These are phyloP conservation scores for Venturia oleaginea DNA, from an alignment of 2,329 filamentous ascomycete species.

Conservation along the genomic window DNA sequence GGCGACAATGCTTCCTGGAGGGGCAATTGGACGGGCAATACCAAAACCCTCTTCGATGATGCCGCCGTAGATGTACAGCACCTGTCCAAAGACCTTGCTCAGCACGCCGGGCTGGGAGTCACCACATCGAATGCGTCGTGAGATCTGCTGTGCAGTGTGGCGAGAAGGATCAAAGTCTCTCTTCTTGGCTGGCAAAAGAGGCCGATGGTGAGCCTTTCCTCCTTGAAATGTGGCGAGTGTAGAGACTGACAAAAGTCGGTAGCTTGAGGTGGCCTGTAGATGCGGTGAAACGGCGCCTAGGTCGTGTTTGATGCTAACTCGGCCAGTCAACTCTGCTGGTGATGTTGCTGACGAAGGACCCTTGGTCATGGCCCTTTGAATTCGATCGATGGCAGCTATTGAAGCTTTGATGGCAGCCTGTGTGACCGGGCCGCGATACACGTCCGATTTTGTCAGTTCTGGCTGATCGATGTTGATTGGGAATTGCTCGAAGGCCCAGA, in stretches of 20 bases:
- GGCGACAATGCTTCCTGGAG: slow-evolving; percentile 26
- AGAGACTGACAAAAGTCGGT: slow-evolving; percentile 24
- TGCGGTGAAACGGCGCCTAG: background rate
- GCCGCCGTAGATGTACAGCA: slow-evolving; percentile 35
- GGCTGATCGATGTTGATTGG: slow-evolving; percentile 32
- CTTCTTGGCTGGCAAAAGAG: slow-evolving; percentile 32
- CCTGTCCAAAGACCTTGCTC: slow-evolving; percentile 29
- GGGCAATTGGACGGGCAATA: slow-evolving; percentile 13
- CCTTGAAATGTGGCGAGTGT: slow-evolving; percentile 31
- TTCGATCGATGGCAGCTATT: slow-evolving; percentile 29
- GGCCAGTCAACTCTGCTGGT: background rate
- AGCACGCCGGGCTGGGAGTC: slow-evolving; percentile 36
- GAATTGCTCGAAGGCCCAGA: slow-evolving; percentile 38
- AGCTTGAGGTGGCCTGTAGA: slow-evolving; percentile 22
- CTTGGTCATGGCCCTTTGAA: slow-evolving; percentile 22
- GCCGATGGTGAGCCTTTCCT: slow-evolving; percentile 29
- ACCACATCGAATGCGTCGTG: slow-evolving; percentile 32
- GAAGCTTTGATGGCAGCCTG: slow-evolving; percentile 31
- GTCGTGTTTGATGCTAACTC: background rate
- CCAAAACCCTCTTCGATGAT: slow-evolving; percentile 26
- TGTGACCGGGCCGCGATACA: slow-evolving; percentile 33
- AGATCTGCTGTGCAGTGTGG: slow-evolving; percentile 31
- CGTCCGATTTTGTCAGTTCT: slow-evolving; percentile 32
- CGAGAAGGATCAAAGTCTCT: slow-evolving; percentile 29
- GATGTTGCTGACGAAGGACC: background rate